Evolutionary conservation across 306 rosid species (phyloP).

Genomic region (Betula pendula): DNA sequence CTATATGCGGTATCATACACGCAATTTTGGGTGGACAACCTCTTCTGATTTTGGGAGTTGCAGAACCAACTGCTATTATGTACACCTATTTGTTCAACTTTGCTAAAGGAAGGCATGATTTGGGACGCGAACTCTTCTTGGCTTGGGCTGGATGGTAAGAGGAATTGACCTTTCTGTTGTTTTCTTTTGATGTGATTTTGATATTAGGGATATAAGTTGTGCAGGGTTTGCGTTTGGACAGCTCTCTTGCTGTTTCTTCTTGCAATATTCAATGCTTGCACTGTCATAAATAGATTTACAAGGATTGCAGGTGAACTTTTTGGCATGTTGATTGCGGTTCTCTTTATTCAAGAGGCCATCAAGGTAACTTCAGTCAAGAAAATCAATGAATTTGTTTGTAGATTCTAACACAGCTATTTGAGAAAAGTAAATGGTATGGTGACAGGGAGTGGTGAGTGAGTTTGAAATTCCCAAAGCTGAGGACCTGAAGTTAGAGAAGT

Average conservation of each 20-base stretch:
- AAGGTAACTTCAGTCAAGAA: conserved; percentile 44
- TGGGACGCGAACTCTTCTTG: conserved; percentile 65
- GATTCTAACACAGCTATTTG: background rate
- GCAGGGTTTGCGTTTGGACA: conserved; percentile 94
- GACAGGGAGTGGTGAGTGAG: conserved; percentile 72
- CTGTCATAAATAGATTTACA: conserved; percentile 69
- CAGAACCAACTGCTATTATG: conserved; percentile 94
- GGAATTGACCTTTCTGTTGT: conserved; percentile 8
- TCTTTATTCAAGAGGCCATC: conserved; percentile 86
- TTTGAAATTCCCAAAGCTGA: conserved; percentile 57
- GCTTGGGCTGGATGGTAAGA: conserved; percentile 93
- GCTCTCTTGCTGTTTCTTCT: conserved; percentile 69
- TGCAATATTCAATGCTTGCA: conserved; percentile 75
- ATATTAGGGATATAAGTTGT: conserved; percentile 15
- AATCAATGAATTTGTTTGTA: background rate
- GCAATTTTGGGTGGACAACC: conserved; percentile 91
- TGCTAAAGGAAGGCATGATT: conserved; percentile 50
- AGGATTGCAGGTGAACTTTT: conserved; percentile 86
- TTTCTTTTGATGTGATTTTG: conserved; percentile 10
- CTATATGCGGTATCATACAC: conserved; percentile 88
- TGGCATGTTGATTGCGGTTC: conserved; percentile 79
- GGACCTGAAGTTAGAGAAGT: conserved; percentile 41
- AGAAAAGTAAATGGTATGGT: background rate
- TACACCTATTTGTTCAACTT: conserved; percentile 78
- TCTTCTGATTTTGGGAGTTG: conserved; percentile 79